These are phyloP conservation scores for Ogataea haglerorum DNA, from an alignment of 805 yeast genomes.

Conservation along the genomic window DNA sequence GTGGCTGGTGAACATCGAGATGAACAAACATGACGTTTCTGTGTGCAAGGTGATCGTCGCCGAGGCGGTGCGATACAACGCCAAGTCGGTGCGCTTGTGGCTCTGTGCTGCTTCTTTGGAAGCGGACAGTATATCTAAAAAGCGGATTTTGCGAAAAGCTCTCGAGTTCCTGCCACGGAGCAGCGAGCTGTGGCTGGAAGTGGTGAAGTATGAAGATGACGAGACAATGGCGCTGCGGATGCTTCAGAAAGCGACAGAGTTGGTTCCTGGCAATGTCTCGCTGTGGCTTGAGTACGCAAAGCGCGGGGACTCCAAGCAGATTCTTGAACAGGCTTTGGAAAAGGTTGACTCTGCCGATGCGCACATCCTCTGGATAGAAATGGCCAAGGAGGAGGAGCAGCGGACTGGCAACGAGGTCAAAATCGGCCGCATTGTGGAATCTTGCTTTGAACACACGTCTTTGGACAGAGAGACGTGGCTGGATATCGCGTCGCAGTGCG, in stretches of 20 bases:
- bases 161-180: slow-evolving; percentile 59
- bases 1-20: slow-evolving; percentile 78
- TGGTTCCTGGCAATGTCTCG: slow-evolving; percentile 60
- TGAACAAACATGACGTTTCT: slow-evolving; percentile 45
- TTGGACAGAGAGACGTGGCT: slow-evolving; percentile 50
- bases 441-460: slow-evolving; percentile 43
- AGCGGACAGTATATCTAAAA: slow-evolving; percentile 48
- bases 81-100: slow-evolving; percentile 67
- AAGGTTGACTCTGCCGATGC: slow-evolving; percentile 44
- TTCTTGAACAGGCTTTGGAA: slow-evolving; percentile 61
- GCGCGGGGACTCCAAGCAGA: slow-evolving; percentile 48
- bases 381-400: slow-evolving; percentile 64
- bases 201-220: slow-evolving; percentile 59
- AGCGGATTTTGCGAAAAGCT: slow-evolving; percentile 64
- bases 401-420: slow-evolving; percentile 40
- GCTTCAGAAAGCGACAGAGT: slow-evolving; percentile 60
- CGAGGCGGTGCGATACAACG: slow-evolving; percentile 58
- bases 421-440: slow-evolving; percentile 44
- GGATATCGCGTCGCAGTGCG: slow-evolving; percentile 51
- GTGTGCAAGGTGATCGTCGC: slow-evolving; percentile 57
- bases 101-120: slow-evolving; percentile 66
- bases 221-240: slow-evolving; percentile 48
- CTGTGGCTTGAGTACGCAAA: slow-evolving; percentile 63
- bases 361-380: slow-evolving; percentile 63
- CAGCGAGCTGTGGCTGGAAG: slow-evolving; percentile 63